Evolutionary conservation across 208 protist species (phyloP).

Genomic region (Leishmania tarentolae): DNA sequence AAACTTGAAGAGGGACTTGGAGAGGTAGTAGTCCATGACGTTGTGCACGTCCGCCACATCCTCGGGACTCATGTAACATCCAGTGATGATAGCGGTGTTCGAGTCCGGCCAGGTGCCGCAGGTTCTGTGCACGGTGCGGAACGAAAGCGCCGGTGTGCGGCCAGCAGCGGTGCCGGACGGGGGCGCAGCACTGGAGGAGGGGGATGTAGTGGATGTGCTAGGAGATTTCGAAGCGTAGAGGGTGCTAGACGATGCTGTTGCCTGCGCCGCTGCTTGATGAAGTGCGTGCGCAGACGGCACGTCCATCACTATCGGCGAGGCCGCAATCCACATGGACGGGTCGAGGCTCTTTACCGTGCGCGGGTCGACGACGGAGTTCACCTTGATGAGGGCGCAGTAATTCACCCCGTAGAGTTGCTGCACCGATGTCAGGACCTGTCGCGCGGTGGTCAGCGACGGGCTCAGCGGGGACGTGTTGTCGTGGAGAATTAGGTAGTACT

Average conservation of each 20-base stretch:
- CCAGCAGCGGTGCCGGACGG: not conserved
- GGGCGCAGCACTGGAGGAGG: constrained; percentile 12
- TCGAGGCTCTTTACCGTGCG: constrained; percentile 57
- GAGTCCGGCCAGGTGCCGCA: constrained; percentile 60
- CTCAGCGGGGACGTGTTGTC: constrained; percentile 44
- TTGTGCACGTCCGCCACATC: constrained; percentile 59
- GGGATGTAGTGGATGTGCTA: not conserved
- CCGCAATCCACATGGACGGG: constrained; percentile 70
- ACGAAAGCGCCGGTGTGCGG: constrained; percentile 20
- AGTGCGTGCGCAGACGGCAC: constrained; percentile 51
- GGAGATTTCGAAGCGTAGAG: constrained; percentile 4
- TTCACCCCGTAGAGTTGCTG: constrained; percentile 53
- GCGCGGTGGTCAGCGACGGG: constrained; percentile 45
- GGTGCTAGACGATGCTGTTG: constrained; percentile 7
- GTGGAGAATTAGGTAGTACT: constrained; percentile 79
- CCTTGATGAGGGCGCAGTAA: constrained; percentile 60
- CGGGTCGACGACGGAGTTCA: constrained; percentile 69
- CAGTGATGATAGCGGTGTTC: constrained; percentile 54
- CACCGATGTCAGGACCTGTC: constrained; percentile 40
- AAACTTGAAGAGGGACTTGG: constrained; percentile 65
- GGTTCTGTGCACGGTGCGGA: constrained; percentile 36
- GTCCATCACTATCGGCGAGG: constrained; percentile 62
- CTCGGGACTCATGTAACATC: constrained; percentile 74
- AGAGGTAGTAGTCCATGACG: constrained; percentile 79
- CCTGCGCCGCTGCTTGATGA: constrained; percentile 14